phyloP scores from a whole-genome alignment of 2,329 filamentous ascomycete species.

The Ophiostoma sp. region DNA sequence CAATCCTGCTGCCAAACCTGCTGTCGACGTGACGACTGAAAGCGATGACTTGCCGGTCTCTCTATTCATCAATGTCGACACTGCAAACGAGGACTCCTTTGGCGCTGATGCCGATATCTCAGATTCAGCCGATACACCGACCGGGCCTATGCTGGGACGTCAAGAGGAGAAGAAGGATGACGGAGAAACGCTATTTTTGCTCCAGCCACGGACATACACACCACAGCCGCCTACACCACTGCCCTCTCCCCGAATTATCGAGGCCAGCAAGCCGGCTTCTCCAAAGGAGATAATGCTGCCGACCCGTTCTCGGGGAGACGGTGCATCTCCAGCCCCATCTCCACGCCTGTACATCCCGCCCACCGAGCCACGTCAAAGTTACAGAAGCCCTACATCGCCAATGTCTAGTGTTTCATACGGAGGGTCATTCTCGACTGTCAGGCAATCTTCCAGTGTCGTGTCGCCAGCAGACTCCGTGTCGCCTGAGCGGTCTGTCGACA shows the following conservation, averaged over 20 bases:
- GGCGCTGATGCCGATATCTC: background rate
- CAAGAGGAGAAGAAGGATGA: conserved; percentile 11
- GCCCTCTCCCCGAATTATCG: conserved; percentile 43
- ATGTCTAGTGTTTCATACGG: background rate
- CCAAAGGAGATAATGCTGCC: background rate
- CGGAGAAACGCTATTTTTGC: conserved; percentile 43
- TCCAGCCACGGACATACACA: conserved; percentile 55
- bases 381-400: conserved; percentile 1
- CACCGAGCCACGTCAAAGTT: conserved; percentile 17
- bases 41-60: conserved; percentile 14
- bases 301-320: conserved; percentile 10
- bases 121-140: conserved; percentile 5
- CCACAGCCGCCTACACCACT: conserved; percentile 46
- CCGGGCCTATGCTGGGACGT: background rate
- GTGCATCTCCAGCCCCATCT: conserved; percentile 10
- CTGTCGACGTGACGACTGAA: background rate
- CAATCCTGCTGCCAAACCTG: background rate
- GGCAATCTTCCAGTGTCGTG: conserved; percentile 1
- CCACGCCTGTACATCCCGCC: conserved; percentile 18
- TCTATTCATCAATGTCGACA: conserved; percentile 14
- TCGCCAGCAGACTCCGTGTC: conserved; percentile 20
- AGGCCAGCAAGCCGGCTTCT: conserved; percentile 19
- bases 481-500: conserved; percentile 2
- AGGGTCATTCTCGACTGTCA: background rate
- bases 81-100: background rate